Conservation (phyloP, 1,284 basidiomycete genomes). For the Bondarzewia mesenterica region DNA sequence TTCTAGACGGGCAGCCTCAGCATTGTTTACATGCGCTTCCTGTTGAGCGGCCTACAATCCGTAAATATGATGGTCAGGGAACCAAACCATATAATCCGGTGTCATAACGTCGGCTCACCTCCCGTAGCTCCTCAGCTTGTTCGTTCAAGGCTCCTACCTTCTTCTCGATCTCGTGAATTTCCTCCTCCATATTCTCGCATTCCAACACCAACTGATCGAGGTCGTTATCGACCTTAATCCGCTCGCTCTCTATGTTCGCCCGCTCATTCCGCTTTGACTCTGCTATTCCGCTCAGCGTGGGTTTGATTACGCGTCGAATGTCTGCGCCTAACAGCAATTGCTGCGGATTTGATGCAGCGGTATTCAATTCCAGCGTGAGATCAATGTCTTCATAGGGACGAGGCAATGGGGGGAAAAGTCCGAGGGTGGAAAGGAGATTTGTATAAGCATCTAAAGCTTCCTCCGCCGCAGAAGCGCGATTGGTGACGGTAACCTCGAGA, state of each 20-base stretch:
- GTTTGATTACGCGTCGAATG: constrained; percentile 62
- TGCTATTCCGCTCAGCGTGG: constrained; percentile 60
- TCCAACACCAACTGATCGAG: constrained; percentile 69
- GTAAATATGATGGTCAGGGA: background rate
- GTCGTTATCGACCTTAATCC: constrained; percentile 71
- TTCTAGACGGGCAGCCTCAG: constrained; percentile 55
- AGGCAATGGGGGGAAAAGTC: constrained; percentile 61
- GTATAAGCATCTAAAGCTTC: constrained; percentile 72
- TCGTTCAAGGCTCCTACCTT: constrained; percentile 59
- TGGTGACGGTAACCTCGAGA: constrained; percentile 72
- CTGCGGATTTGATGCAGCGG: constrained; percentile 58
- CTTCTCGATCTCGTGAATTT: constrained; percentile 61
- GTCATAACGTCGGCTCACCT: constrained; percentile 37
- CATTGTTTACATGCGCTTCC: constrained; percentile 55
- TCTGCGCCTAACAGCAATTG: constrained; percentile 57
- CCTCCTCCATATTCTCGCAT: constrained; percentile 71
- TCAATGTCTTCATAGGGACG: constrained; percentile 63
- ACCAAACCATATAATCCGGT: background rate
- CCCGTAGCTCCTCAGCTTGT: constrained; percentile 71
- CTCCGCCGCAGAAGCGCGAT: constrained; percentile 71
- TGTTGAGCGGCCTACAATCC: constrained; percentile 57
- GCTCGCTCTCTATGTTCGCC: constrained; percentile 62
- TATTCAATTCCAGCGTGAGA: constrained; percentile 68
- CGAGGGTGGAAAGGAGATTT: constrained; percentile 62
- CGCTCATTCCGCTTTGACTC: constrained; percentile 62